Base-by-base conservation (phyloP, 306 rosid genomes). In the Fragaria iinumae region DNA sequence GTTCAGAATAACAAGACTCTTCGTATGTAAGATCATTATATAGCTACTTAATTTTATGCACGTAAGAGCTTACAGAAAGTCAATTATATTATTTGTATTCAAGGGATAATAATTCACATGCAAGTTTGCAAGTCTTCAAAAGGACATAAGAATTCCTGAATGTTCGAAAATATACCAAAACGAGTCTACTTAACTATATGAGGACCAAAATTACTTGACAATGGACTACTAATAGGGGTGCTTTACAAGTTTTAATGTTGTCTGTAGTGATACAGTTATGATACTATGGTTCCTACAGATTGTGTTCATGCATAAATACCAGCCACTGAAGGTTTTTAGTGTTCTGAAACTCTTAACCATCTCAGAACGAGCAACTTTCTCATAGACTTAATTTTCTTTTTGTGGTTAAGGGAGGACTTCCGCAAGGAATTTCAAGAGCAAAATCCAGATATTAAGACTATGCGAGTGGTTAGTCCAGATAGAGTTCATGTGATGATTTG, bases 401-500 rank as follows among this genome's bases (percentile, higher is more conserved):
- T 80, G 63, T 84, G 72, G 55, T 84, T 85, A 79, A 95, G 98
- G 97, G 97, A 89, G 86, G 97, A 95, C 78, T 95, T 87, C 49
- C 97, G 97, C 52, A 95, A 90, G 86, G 96, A 87, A 76, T 87
- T 89, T 86, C 95, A 89, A 84, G 84, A 79, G 83, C 89, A 84
- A 86, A 95, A 92, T 83, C 98, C 98, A 70, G 91, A 81, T 79
- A 83, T 95, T 74, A 95, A 92, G 82, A 79, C 93, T 47, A 95
- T 95, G 98, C 90, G 97, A 14, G 89, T 90, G 81, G 98, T 92
- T 89, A 79, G 93, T 76, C 14, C 60, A 45, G 25, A 64, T 27
- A 48, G 23, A 13, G 59, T 41, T 63, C 39, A 60, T 57, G n/a
- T 8, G 10, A 41, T 62, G 23, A 38, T 38, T 4, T 14, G 32